Conservation (phyloP, 2,329 filamentous ascomycete genomes). For the Myriangium duriaei region DNA sequence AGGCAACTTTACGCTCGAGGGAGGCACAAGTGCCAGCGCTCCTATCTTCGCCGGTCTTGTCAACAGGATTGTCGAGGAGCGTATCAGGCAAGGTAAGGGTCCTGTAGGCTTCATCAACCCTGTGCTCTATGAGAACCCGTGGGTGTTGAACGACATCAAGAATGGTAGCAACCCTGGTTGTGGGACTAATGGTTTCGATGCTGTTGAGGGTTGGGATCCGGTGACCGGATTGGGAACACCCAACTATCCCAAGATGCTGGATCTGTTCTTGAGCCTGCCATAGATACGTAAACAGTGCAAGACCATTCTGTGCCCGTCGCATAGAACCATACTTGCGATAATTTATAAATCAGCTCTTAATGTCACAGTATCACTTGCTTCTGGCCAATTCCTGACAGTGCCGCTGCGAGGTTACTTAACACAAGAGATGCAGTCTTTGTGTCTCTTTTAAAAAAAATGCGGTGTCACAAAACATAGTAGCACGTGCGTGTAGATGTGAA, state of each 20-base stretch:
- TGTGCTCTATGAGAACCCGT: conserved; percentile 42
- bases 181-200: conserved; percentile 19
- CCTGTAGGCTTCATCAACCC: conserved; percentile 49
- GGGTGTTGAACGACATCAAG: conserved; percentile 38
- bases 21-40: conserved; percentile 43
- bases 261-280: conserved; percentile 6
- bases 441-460: too few species aligned
- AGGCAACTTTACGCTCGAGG: conserved; percentile 31
- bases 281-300: too few species aligned
- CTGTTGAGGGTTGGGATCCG: conserved; percentile 22
- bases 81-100: conserved; percentile 37
- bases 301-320: too few species aligned
- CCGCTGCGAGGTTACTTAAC: too few species aligned
- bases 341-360: too few species aligned
- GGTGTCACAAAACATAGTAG: too few species aligned
- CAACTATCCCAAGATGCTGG: conserved; percentile 12
- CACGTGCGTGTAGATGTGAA: too few species aligned
- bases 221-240: conserved; percentile 23
- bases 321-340: too few species aligned
- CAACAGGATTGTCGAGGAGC: conserved; percentile 48
- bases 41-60: conserved; percentile 48
- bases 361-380: too few species aligned
- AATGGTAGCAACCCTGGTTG: conserved; percentile 28
- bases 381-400: too few species aligned
- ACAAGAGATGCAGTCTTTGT: too few species aligned